phyloP scores from a whole-genome alignment of 2,329 filamentous ascomycete species.

The Aspergillus ruber region DNA sequence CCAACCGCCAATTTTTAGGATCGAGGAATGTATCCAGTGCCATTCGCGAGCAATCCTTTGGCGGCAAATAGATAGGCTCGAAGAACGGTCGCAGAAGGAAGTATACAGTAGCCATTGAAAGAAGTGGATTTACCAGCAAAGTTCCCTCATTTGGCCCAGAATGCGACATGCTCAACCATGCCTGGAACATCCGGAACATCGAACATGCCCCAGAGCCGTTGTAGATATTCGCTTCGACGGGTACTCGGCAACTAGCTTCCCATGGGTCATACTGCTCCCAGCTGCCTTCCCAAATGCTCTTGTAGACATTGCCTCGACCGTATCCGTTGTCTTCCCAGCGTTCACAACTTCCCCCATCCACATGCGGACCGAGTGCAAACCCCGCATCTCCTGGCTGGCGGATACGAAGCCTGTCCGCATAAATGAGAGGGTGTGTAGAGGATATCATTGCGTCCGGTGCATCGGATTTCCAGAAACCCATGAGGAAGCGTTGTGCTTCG shows the following conservation, averaged over 20 bases:
- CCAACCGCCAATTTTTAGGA: background rate
- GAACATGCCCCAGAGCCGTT: conserved; percentile 68
- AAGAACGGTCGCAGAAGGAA: conserved; percentile 75
- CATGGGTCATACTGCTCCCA: conserved; percentile 76
- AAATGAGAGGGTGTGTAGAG: conserved; percentile 45
- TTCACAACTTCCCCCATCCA: conserved; percentile 65
- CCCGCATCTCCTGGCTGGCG: conserved; percentile 59
- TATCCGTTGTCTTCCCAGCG: conserved; percentile 63
- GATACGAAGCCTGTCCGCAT: conserved; percentile 64
- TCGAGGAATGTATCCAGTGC: background rate
- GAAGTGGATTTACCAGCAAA: conserved; percentile 66
- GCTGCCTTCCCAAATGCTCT: conserved; percentile 58
- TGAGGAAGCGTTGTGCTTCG: conserved; percentile 4
- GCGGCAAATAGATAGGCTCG: conserved; percentile 32
- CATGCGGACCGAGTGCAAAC: conserved; percentile 63
- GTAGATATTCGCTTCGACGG: conserved; percentile 64
- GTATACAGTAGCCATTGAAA: conserved; percentile 66
- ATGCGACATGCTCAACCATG: conserved; percentile 66
- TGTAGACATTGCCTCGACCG: conserved; percentile 55
- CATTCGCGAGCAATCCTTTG: conserved; percentile 3
- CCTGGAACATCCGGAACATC: conserved; percentile 78
- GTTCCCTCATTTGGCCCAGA: conserved; percentile 66
- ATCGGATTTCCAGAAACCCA: background rate
- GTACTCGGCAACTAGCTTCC: conserved; percentile 61
- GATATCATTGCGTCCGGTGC: conserved; percentile 1